Evolutionary conservation across 768 basidiomycete genomes (phyloP).

Genomic region (Trametes coccinea): DNA sequence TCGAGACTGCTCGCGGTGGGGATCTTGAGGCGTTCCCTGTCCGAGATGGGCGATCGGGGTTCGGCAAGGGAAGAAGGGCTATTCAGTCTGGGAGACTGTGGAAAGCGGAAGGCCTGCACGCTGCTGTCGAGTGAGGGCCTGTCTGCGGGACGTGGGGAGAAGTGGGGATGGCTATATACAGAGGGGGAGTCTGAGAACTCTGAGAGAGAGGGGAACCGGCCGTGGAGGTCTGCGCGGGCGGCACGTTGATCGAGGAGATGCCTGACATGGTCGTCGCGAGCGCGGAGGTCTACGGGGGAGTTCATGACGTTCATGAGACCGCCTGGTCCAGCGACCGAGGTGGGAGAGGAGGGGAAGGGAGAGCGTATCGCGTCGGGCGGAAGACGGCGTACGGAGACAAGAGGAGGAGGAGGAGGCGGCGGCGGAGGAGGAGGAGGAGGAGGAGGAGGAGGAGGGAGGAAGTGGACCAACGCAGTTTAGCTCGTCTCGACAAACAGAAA

Average conservation of each 20-base stretch:
- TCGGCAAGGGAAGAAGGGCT: slow-evolving; percentile 19
- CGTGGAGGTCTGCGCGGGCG: slow-evolving; percentile 47
- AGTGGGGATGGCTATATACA: slow-evolving; percentile 61
- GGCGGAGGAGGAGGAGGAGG: slow-evolving; percentile 9
- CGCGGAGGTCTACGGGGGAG: slow-evolving; percentile 33
- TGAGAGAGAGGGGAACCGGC: slow-evolving; percentile 54
- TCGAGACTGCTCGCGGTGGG: slow-evolving; percentile 55
- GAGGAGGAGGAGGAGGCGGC: slow-evolving; percentile 21
- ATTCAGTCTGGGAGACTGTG: slow-evolving; percentile 20
- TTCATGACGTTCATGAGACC: slow-evolving; percentile 32
- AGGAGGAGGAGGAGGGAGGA: not conserved
- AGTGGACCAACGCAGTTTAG: slow-evolving; percentile 15
- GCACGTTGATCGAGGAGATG: slow-evolving; percentile 55
- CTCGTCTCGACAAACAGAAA: slow-evolving; percentile 14
- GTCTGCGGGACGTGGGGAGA: slow-evolving; percentile 50
- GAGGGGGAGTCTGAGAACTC: slow-evolving; percentile 69
- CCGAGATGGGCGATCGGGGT: slow-evolving; percentile 30
- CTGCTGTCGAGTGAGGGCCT: slow-evolving; percentile 32
- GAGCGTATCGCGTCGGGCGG: slow-evolving; percentile 24
- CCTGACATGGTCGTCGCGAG: slow-evolving; percentile 49
- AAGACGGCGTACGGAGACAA: slow-evolving; percentile 15
- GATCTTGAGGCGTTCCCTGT: slow-evolving; percentile 46
- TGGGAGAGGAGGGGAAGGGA: slow-evolving; percentile 9
- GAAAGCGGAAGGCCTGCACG: slow-evolving; percentile 32
- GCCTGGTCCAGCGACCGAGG: not conserved